Evolutionary conservation across 139 green algal species (phyloP), one percentile per base, ranked within the genome.

Genomic region (Coelastrella sp.): DNA sequence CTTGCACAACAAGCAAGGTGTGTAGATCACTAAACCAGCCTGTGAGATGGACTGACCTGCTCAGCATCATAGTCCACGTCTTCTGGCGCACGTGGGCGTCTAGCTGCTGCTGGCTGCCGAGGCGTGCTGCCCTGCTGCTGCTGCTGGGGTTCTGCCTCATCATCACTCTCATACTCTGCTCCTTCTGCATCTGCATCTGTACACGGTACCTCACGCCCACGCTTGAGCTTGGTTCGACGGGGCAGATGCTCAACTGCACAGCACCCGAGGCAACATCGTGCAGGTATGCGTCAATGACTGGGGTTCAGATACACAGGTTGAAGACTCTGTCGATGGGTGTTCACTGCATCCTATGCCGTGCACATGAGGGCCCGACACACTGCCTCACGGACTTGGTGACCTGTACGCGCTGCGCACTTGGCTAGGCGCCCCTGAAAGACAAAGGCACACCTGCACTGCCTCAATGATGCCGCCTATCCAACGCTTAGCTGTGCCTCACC

Each of bases 401-500:
- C 32, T 47, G 32, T 47, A 47, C 32, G 32, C 0, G 32, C 32
- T 47, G 32, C 32, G 32, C 32, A 47, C 32, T 2, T 47, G 0
- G 32, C 32, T 47, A 47, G 32, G 32, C 32, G 32, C 32, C 32
- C 32, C 32, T 47, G 32, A 47, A 47, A 47, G 32, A 47, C 32
- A 47, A 47, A 47, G 32, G 32, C 32, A 47, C 32, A 47, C 32
- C 32, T 47, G 32, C 32, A 47, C 32, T 47, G 32, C 32, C 32
- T 47, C 32, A 47, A 47, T 47, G 32, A 47, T 47, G 32, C 32
- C 32, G 32, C 32, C 61, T 71, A 71, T 71, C 61, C 61, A 71
- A 13, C 32, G 32, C 32, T 65, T 56, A 85, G 10, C 82, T 73
- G 77, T 84, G 54, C 10, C 93, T 93, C 59, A 94, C 92, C 89